These are phyloP conservation scores for Gnetum montanum DNA, from an alignment of 75 land plant species.

Conservation along the genomic window DNA sequence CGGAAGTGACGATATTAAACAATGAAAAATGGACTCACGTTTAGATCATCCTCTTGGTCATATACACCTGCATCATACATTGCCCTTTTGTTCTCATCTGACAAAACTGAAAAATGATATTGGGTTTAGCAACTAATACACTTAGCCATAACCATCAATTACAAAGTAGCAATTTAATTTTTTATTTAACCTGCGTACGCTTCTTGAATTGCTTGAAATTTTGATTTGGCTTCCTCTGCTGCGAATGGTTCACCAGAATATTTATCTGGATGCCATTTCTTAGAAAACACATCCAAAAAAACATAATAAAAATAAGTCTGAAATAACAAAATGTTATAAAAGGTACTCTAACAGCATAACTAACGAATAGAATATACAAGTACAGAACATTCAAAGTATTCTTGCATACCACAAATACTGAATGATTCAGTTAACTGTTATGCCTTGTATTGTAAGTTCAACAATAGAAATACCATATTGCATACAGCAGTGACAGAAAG, in stretches of 20 bases:
- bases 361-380: too few relatives aligned
- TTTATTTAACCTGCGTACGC: conserved; percentile 51
- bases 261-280: conserved; percentile 81
- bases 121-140: not conserved
- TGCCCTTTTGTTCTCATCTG: conserved; percentile 46
- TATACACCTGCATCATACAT: conserved; percentile 58
- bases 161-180: not conserved
- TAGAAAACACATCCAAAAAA: conserved; percentile 1
- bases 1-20: not conserved
- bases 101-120: conserved; percentile 32
- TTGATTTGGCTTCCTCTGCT: conserved; percentile 45
- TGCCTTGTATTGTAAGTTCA: not conserved
- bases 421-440: not conserved
- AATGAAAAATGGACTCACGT: conserved; percentile 12
- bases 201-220: conserved; percentile 67
- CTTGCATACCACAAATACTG: not conserved
- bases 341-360: too few relatives aligned
- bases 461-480: not conserved
- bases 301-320: not conserved
- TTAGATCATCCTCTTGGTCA: conserved; percentile 39
- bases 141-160: not conserved
- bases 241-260: conserved; percentile 26
- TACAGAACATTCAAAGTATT: not conserved
- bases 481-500: too few relatives aligned
- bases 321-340: not conserved